These are phyloP conservation scores for Cladochytrium replicatum DNA, from an alignment of 192 early-diverging fungal genomes.

Conservation along the genomic window DNA sequence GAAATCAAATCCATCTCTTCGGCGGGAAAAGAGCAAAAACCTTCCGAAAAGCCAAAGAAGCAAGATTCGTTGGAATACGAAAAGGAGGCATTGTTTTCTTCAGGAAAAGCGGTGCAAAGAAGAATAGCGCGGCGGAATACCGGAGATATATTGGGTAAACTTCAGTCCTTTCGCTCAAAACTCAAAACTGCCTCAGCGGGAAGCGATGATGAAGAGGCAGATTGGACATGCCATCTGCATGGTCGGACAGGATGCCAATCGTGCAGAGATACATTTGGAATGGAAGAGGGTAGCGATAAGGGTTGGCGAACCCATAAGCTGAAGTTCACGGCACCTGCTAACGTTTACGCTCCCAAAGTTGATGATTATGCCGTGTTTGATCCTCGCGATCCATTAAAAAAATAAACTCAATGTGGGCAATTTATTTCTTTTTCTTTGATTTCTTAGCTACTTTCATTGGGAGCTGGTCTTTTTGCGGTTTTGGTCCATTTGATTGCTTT, in stretches of 20 bases:
- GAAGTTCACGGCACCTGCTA: constrained; percentile 45
- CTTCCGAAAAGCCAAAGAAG: too few species aligned
- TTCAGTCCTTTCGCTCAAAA: constrained; percentile 50
- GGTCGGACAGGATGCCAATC: constrained; percentile 58
- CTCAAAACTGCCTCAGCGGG: constrained; percentile 13
- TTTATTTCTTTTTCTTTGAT: too few species aligned
- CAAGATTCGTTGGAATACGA: constrained; percentile 16
- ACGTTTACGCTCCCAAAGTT: constrained; percentile 38
- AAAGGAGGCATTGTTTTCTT: background rate
- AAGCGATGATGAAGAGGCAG: constrained; percentile 11
- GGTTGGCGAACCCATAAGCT: constrained; percentile 75
- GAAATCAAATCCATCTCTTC: constrained; percentile 43
- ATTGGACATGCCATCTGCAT: constrained; percentile 53
- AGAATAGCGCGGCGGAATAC: constrained; percentile 17
- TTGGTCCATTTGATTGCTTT: too few species aligned
- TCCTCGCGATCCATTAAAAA: too few species aligned
- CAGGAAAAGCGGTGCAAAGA: constrained; percentile 22
- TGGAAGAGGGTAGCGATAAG: constrained; percentile 31
- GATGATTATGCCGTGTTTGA: constrained; percentile 40
- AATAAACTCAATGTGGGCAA: too few species aligned
- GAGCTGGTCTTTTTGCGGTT: too few species aligned
- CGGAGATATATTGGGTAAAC: constrained; percentile 24
- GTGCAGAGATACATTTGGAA: constrained; percentile 48
- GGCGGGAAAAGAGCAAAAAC: constrained; percentile 22
- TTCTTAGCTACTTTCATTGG: too few species aligned